These are phyloP conservation scores for Penicillium sp. DNA, from an alignment of 2,329 filamentous ascomycete species.

Conservation along the genomic window DNA sequence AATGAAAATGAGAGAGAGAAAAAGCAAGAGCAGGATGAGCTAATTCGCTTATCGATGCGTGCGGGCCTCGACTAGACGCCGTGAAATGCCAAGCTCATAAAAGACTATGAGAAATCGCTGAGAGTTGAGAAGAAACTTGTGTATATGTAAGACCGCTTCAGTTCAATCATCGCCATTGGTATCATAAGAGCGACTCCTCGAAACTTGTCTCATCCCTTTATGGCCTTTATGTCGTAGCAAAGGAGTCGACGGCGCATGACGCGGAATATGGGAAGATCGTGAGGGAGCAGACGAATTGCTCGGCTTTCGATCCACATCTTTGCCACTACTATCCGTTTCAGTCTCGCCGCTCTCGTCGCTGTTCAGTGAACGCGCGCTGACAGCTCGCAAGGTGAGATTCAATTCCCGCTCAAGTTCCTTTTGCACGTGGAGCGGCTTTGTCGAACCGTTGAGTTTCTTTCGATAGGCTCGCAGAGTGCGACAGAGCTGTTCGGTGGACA, in stretches of 20 bases:
- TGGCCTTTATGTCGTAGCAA: slow-evolving; percentile 34
- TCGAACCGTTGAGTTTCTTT: slow-evolving; percentile 58
- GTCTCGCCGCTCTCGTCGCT: slow-evolving; percentile 39
- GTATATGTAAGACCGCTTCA: background rate
- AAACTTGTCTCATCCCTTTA: slow-evolving; percentile 29
- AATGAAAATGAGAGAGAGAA: background rate
- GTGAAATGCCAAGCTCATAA: too few species aligned
- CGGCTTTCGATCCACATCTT: slow-evolving; percentile 38
- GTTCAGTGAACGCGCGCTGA: slow-evolving; percentile 37
- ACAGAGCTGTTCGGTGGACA: slow-evolving; percentile 61
- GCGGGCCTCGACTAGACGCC: slow-evolving; percentile 1
- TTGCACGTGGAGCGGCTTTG: slow-evolving; percentile 53
- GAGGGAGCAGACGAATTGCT: slow-evolving; percentile 27
- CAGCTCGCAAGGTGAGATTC: slow-evolving; percentile 45
- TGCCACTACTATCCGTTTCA: slow-evolving; percentile 46
- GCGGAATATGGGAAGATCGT: slow-evolving; percentile 33
- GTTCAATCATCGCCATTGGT: slow-evolving; percentile 30
- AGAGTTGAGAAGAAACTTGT: background rate
- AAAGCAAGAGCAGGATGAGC: slow-evolving; percentile 1
- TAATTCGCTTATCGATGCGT: background rate
- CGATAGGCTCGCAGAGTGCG: slow-evolving; percentile 62
- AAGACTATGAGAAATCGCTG: background rate
- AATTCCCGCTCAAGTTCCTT: slow-evolving; percentile 63
- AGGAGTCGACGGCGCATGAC: slow-evolving; percentile 43
- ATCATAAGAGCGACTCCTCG: slow-evolving; percentile 42